Conservation (phyloP, 495 filamentous ascomycete genomes). For the Aspergillus hancockii region DNA sequence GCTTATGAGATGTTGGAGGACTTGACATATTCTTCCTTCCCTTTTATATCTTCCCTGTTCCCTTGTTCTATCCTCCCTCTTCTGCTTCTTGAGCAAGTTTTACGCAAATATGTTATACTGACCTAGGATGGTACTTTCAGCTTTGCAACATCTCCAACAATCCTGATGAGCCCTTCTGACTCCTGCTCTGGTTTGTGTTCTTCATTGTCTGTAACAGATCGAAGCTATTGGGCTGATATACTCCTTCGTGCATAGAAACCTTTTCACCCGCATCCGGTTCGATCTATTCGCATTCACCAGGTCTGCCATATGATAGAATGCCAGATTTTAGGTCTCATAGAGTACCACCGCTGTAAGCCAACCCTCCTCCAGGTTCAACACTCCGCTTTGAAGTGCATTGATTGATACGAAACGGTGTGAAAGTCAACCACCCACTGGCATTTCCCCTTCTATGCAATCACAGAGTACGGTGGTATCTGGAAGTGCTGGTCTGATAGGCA, state of each 20-base stretch:
- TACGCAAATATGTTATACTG: constrained; percentile 26
- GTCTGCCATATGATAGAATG: constrained; percentile 43
- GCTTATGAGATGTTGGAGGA: constrained; percentile 17
- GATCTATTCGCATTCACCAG: constrained; percentile 41
- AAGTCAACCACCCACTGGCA: constrained; percentile 41
- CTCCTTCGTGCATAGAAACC: constrained; percentile 35
- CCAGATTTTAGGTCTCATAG: constrained; percentile 40
- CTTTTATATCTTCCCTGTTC: constrained; percentile 22
- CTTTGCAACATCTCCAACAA: constrained; percentile 41
- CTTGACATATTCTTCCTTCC: constrained; percentile 18
- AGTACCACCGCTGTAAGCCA: constrained; percentile 45
- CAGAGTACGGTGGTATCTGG: constrained; percentile 28
- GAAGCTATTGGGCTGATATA: constrained; percentile 19
- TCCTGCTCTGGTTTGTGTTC: constrained; percentile 45
- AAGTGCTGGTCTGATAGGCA: constrained; percentile 33
- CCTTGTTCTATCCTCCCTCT: constrained; percentile 24
- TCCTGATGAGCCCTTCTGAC: constrained; percentile 49
- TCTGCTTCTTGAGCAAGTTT: constrained; percentile 5
- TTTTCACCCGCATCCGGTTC: constrained; percentile 42
- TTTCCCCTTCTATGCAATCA: constrained; percentile 37
- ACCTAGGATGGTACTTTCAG: constrained; percentile 30
- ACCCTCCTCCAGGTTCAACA: neutral
- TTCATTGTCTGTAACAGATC: constrained; percentile 13
- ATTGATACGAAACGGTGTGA: constrained; percentile 21
- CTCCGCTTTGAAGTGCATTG: constrained; percentile 4